A percentile compares a stretch with the other conserved stretches of the same genome.
These are phyloP conservation scores for Linnemannia exigua DNA, from an alignment of 192 early-diverging fungal species.

Conservation along the genomic window DNA sequence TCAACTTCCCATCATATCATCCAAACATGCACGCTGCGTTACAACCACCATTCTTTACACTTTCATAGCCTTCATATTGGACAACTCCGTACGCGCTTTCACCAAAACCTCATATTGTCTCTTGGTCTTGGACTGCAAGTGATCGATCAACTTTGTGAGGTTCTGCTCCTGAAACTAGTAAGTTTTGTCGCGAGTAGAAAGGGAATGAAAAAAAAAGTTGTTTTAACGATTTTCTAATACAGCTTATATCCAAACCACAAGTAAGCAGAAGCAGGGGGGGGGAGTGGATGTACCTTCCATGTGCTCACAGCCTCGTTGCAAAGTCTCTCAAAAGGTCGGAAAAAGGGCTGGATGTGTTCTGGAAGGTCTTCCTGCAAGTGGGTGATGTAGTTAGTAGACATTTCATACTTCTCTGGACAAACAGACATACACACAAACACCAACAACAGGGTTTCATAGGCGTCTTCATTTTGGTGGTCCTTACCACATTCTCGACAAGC, in stretches of 20 bases:
- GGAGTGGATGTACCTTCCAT: slow-evolving; percentile 20
- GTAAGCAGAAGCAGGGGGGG: too few species aligned
- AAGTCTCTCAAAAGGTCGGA: slow-evolving; percentile 15
- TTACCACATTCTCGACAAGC: slow-evolving; percentile 17
- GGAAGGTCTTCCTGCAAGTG: slow-evolving; percentile 22
- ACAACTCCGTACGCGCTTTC: slow-evolving; percentile 25
- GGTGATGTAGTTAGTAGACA: too few species aligned
- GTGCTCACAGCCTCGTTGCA: slow-evolving; percentile 20
- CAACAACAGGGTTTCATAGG: neutral
- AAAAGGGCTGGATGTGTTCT: slow-evolving; percentile 16
- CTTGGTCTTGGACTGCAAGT: slow-evolving; percentile 22
- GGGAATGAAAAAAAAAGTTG: neutral
- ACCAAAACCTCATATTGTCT: slow-evolving; percentile 28
- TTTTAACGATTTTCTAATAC: too few species aligned
- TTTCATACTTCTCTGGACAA: too few species aligned
- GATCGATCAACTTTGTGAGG: slow-evolving; percentile 14
- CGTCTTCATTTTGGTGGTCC: neutral
- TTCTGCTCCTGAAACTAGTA: slow-evolving; percentile 49
- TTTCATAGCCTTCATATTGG: slow-evolving; percentile 28
- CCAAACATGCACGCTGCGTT: too few species aligned
- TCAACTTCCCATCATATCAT: too few species aligned
- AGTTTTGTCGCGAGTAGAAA: neutral
- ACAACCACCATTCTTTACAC: slow-evolving; percentile 10
- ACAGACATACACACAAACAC: neutral
- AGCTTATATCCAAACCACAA: too few species aligned